Conservation (phyloP, 2,329 filamentous ascomycete species). For the Penicillium sp. region DNA sequence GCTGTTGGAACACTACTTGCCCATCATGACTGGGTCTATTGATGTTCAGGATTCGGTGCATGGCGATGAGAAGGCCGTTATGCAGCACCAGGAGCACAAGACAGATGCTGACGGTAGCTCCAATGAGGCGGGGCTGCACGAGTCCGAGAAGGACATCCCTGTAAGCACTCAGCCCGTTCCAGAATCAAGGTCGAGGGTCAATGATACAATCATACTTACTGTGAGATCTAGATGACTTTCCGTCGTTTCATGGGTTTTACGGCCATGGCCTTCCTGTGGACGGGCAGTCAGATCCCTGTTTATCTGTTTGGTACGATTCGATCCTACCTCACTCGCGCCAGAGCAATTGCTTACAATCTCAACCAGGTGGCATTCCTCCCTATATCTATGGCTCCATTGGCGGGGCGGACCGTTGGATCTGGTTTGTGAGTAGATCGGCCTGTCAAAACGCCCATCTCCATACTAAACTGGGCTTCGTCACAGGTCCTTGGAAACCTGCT, state of each 20-base stretch:
- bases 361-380: constrained; percentile 51
- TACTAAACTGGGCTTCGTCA: background rate
- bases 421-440: constrained; percentile 52
- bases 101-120: constrained; percentile 53
- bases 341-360: constrained; percentile 7
- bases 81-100: constrained; percentile 42
- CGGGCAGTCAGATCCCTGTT: constrained; percentile 63
- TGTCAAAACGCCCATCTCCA: too few relatives aligned
- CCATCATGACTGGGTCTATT: constrained; percentile 22
- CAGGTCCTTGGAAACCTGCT: constrained; percentile 57
- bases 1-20: constrained; percentile 4
- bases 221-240: constrained; percentile 52
- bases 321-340: background rate
- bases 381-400: constrained; percentile 65
- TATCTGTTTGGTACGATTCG: constrained; percentile 52
- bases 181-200: too few relatives aligned
- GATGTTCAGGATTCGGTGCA: constrained; percentile 25
- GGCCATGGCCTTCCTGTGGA: constrained; percentile 65
- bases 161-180: constrained; percentile 32
- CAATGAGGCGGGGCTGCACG: constrained; percentile 49
- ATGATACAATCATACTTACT: constrained; percentile 4
- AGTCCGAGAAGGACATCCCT: constrained; percentile 51
- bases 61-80: constrained; percentile 34
- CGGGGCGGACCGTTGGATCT: constrained; percentile 63
- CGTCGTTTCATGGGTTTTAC: constrained; percentile 57